Conservation (phyloP, 495 filamentous ascomycete species). For the Talaromyces trachyspermus region DNA sequence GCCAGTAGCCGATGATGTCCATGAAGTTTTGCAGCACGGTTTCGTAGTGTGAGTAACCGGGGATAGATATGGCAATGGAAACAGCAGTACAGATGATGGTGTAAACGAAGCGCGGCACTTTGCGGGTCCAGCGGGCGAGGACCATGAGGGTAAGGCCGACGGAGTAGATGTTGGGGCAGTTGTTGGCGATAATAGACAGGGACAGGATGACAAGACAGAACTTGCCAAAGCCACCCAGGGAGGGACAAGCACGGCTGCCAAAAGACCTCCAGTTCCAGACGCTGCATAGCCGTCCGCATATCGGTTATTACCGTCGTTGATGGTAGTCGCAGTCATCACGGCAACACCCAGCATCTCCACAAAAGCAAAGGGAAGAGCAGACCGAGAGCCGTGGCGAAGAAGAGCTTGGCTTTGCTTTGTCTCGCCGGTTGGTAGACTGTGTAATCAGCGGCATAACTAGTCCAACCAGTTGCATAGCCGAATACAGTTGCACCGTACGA, state of each 20-base stretch:
- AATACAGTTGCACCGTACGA: conserved; percentile 69
- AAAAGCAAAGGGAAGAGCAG: conserved; percentile 64
- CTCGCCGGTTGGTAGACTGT: conserved; percentile 70
- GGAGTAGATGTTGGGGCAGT: conserved; percentile 87
- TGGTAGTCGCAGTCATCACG: conserved; percentile 53
- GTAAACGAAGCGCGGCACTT: conserved; percentile 74
- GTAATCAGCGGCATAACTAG: conserved; percentile 73
- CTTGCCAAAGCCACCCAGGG: conserved; percentile 67
- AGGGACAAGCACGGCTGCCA: conserved; percentile 58
- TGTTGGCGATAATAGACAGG: conserved; percentile 74
- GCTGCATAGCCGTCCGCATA: conserved; percentile 54
- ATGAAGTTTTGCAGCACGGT: conserved; percentile 70
- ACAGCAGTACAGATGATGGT: conserved; percentile 57
- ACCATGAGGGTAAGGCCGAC: conserved; percentile 70
- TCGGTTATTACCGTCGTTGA: conserved; percentile 40
- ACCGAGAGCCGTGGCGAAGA: conserved; percentile 62
- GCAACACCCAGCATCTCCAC: conserved; percentile 75
- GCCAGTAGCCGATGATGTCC: conserved; percentile 75
- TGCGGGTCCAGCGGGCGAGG: conserved; percentile 53
- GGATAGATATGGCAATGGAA: conserved; percentile 70
- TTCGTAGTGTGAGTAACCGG: conserved; percentile 69
- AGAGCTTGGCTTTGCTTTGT: conserved; percentile 52
- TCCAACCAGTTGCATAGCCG: conserved; percentile 78
- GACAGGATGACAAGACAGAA: conserved; percentile 79
- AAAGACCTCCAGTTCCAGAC: conserved; percentile 63